Evolutionary conservation across 2,329 filamentous ascomycete species (phyloP), one percentile per base, ranked within the genome.

Genomic region (Aspergillus amoenus): DNA sequence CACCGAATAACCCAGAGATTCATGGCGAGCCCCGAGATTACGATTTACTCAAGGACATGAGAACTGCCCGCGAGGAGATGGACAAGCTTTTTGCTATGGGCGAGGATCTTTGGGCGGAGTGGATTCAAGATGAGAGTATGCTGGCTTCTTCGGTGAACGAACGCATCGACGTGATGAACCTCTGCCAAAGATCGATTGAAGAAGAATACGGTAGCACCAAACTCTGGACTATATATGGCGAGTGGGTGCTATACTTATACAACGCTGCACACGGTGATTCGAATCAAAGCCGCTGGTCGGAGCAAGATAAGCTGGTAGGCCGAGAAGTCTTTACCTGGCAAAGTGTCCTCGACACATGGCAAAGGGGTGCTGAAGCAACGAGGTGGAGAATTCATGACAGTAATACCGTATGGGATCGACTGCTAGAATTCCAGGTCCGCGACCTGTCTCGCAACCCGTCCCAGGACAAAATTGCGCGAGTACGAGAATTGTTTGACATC

Each of bases 81-180:
- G 81, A 84, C 63, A 80, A 81, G 52, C 79, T 84, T 18, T 88
- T 87, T 64, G 81, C 85, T 2, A 80, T 88, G 58, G 85, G 85
- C 1, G 85, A 88, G 67, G 79, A 83, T 42, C 74, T 87, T 50
- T 88, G 84, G 84, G 73, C 80, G 4, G 83, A 86, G 58, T 86
- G 85, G 79, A 81, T 88, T 43, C 79, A 84, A 61, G 85, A 88
- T 61, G 85, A 87, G 67, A 82, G 80, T 51, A 74, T 83, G 56
- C 70, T 87, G 52, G 84, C 84, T 24, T 76, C 73, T 18, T 78
- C 79, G 17, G 73, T 81, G 6, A 82, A 86, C 21, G 84, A 87
- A 64, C 80, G 83, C 39, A 79, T 85, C 58, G 76, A 74, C 3
- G 79, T 88, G 9, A 81, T 86, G 64, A 84, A 87, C 61, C 73